Conservation (phyloP, 73 alveolate genomes). For the Blepharisma japonicum region DNA sequence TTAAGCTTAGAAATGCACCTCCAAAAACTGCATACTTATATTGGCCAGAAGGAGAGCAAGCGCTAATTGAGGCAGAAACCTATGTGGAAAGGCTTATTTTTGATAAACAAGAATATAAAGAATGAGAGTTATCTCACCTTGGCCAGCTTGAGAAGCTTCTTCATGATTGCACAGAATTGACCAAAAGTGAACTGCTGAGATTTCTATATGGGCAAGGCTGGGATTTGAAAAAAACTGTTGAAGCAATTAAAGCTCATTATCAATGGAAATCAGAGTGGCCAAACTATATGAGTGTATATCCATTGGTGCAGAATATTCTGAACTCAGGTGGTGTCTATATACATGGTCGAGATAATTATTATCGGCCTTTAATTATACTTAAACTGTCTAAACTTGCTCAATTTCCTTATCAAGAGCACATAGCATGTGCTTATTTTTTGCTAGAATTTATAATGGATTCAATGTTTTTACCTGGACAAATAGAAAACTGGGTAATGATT, state of each 20-base stretch:
- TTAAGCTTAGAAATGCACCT: no score
- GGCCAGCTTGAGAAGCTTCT: no score
- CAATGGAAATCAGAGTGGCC: slow-evolving; percentile 19
- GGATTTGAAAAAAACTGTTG: neutral
- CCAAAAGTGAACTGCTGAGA: neutral
- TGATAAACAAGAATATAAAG: no score
- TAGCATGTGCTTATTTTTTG: slow-evolving; percentile 33
- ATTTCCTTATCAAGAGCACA: neutral
- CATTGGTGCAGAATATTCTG: neutral
- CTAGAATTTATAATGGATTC: slow-evolving; percentile 41
- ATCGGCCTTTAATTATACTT: slow-evolving; percentile 42
- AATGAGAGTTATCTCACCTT: no score
- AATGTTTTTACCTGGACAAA: slow-evolving; percentile 66
- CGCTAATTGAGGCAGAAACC: no score
- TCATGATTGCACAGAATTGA: no score
- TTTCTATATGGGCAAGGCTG: slow-evolving; percentile 24
- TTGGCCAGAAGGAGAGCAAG: no score
- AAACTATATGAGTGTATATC: neutral
- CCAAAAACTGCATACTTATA: no score
- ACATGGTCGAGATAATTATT: slow-evolving; percentile 36
- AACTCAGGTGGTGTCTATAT: slow-evolving; percentile 27
- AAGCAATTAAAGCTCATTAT: slow-evolving; percentile 3
- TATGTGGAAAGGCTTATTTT: no score
- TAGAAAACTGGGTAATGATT: slow-evolving; percentile 61
- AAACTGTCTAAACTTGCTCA: neutral